These are phyloP conservation scores for Anaeramoeba ignava DNA, from an alignment of 78 protist genomes.

Conservation along the genomic window DNA sequence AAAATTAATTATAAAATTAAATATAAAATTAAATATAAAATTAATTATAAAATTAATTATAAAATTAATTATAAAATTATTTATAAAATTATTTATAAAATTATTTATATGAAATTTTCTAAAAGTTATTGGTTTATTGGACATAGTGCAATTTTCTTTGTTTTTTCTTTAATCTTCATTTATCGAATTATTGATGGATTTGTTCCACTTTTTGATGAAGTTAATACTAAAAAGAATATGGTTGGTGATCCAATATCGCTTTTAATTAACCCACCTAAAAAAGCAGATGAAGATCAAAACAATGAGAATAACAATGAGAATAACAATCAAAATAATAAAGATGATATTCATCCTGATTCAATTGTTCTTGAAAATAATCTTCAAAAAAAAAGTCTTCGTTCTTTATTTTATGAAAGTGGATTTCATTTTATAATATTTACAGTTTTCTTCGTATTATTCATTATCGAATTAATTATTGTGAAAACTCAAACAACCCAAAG, in stretches of 20 bases:
- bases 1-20: too few species aligned
- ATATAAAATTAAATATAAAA: too few species aligned
- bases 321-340: neutral
- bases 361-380: neutral
- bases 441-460: neutral
- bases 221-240: neutral
- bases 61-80: too few species aligned
- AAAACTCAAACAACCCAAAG: neutral
- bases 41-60: too few species aligned
- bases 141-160: neutral
- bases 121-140: conserved; percentile 1
- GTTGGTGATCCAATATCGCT: neutral
- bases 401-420: too few species aligned
- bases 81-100: too few species aligned
- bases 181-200: neutral
- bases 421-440: neutral
- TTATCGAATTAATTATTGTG: neutral
- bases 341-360: neutral
- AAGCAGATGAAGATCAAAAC: neutral
- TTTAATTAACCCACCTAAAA: neutral
- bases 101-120: too few species aligned
- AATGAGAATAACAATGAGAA: neutral
- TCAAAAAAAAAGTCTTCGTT: too few species aligned
- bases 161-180: neutral
- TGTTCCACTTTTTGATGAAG: neutral